A percentile compares a stretch with the other conserved stretches of the same genome.
Conservation (phyloP, 495 filamentous ascomycete genomes). For the Aspergillus heteromorphus region DNA sequence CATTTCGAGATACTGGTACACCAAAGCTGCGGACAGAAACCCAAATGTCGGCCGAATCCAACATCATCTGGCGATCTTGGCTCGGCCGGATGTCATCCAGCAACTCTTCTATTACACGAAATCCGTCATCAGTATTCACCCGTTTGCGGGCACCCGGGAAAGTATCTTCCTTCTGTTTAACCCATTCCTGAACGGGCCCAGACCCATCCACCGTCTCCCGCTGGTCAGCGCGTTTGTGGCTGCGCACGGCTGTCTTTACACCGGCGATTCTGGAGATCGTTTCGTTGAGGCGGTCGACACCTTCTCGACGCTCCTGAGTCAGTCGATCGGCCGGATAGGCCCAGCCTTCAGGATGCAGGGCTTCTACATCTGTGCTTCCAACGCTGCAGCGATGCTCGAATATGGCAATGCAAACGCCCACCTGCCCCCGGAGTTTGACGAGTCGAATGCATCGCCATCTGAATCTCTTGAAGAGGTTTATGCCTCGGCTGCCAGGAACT, state of each 20-base stretch:
- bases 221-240: constrained; percentile 53
- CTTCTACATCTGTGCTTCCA: constrained; percentile 44
- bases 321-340: constrained; percentile 53
- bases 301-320: constrained; percentile 51
- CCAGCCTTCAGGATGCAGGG: constrained; percentile 62
- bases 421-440: constrained; percentile 33
- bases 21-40: constrained; percentile 64
- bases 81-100: constrained; percentile 65
- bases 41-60: constrained; percentile 71
- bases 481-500: constrained; percentile 14
- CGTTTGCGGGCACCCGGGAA: constrained; percentile 59
- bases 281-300: constrained; percentile 43
- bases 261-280: constrained; percentile 38
- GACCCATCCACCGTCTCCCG: constrained; percentile 22
- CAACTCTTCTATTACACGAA: constrained; percentile 72
- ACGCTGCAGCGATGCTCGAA: constrained; percentile 50
- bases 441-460: constrained; percentile 30
- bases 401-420: constrained; percentile 54
- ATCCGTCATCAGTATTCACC: constrained; percentile 39
- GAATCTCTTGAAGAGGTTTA: constrained; percentile 25
- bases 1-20: constrained; percentile 77
- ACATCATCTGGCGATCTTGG: constrained; percentile 79
- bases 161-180: constrained; percentile 68
- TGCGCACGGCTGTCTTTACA: constrained; percentile 63
- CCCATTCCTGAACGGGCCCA: constrained; percentile 48